A percentile compares a stretch with the other conserved stretches of the same genome.
phyloP scores from a whole-genome alignment of 129 eudicot species.

The Deinandra increscens region DNA sequence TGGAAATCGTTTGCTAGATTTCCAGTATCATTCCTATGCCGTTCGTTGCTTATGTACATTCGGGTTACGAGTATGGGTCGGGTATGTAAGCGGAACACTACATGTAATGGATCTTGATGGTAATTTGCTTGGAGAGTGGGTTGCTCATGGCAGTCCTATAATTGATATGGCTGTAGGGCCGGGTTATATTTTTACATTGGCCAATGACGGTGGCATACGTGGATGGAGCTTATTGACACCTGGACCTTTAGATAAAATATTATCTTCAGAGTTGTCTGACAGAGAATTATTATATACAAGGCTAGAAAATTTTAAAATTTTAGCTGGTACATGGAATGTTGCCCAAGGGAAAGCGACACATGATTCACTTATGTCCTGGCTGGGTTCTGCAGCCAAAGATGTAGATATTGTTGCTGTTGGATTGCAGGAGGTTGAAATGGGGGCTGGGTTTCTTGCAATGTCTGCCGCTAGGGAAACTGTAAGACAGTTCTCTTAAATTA shows the following conservation, averaged over 20 bases:
- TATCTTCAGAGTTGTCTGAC: constrained; percentile 61
- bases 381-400: constrained; percentile 80
- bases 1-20: constrained; percentile 76
- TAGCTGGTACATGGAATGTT: constrained; percentile 97
- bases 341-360: constrained; percentile 83
- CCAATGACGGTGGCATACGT: constrained; percentile 88
- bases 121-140: constrained; percentile 77
- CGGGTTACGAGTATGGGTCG: constrained; percentile 86
- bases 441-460: constrained; percentile 98
- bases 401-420: constrained; percentile 82
- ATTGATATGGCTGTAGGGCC: constrained; percentile 72
- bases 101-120: constrained; percentile 86
- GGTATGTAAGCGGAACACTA: constrained; percentile 70
- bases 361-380: constrained; percentile 89
- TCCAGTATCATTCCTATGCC: constrained; percentile 51
- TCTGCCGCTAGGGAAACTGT: constrained; percentile 98
- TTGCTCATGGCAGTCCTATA: constrained; percentile 76
- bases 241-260: constrained; percentile 60
- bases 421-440: constrained; percentile 99
- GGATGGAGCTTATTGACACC: constrained; percentile 91
- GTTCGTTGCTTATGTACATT: constrained; percentile 62
- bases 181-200: constrained; percentile 73
- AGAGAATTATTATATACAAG: constrained; percentile 73
- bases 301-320: constrained; percentile 66
- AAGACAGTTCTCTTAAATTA: constrained; percentile 28